Evolutionary conservation across 2,329 filamentous ascomycete genomes (phyloP).

Genomic region (Thielaviopsis musarum): DNA sequence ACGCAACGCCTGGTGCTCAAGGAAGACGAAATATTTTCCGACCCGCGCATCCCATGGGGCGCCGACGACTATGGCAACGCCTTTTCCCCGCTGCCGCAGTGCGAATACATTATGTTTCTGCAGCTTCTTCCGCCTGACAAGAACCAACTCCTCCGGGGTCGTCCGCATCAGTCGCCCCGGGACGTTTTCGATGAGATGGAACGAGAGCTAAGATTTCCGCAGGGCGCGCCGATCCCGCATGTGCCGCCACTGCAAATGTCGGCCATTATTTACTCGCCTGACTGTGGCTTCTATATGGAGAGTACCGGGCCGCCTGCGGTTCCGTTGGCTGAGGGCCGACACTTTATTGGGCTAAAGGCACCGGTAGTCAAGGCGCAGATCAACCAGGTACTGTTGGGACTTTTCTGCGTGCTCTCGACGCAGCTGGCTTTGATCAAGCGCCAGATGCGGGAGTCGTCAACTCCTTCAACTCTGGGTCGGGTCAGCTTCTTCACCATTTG

Average conservation of each 20-base stretch:
- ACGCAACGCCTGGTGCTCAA: constrained; percentile 45
- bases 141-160: background rate
- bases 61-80: constrained; percentile 40
- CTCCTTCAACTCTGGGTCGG: constrained; percentile 48
- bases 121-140: constrained; percentile 49
- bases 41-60: constrained; percentile 57
- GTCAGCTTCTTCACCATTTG: constrained; percentile 47
- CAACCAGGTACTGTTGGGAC: constrained; percentile 41
- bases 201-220: constrained; percentile 43
- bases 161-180: constrained; percentile 9
- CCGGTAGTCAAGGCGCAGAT: constrained; percentile 40
- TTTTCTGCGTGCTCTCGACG: constrained; percentile 38
- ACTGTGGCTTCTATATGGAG: constrained; percentile 50
- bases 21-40: constrained; percentile 42
- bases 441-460: constrained; percentile 50
- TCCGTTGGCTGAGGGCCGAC: constrained; percentile 31
- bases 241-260: constrained; percentile 44
- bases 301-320: constrained; percentile 44
- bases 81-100: constrained; percentile 23
- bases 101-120: constrained; percentile 76
- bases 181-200: constrained; percentile 32
- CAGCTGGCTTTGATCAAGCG: constrained; percentile 45
- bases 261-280: constrained; percentile 47
- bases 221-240: constrained; percentile 38
- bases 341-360: constrained; percentile 43